Evolutionary conservation across 768 basidiomycete genomes (phyloP), one percentile per base, ranked within the genome.

Genomic region (Daedalea quercina): DNA sequence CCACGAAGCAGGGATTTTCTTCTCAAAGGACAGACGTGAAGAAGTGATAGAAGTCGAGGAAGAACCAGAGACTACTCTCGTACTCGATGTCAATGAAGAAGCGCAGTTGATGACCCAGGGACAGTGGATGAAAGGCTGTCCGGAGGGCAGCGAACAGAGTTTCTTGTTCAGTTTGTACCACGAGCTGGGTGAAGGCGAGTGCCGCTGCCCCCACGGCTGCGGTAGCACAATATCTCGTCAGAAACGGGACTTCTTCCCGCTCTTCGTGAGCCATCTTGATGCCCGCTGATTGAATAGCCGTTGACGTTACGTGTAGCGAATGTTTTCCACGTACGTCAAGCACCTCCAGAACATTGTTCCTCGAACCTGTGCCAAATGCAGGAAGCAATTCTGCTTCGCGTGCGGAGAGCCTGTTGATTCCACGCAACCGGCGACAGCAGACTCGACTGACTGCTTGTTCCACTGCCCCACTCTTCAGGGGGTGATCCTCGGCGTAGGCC

Each of bases 71-170:
- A 64, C 65, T 40, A 70, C 70, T 17, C 55, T 65, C 37, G 64
- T 88, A 28, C 66, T 72, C 17, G 68, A 66, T 19, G 72, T 66
- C 8, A 69, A 67, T 37, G 77, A 81, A 52, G 68, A 68, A 17
- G 74, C 82, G 28, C 80, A 80, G 57, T 70, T 94, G 37, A 82
- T 95, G 79, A 84, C 84, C 20, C 88, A 90, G 67, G 90, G 90
- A 24, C 85, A 94, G 64, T 96, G 92, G 92, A 96, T 96, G 94
- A 90, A 89, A 65, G 94, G 94, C 19, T 96, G 94, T 68, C 93
- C 94, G 0, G 93, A 95, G 67, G 90, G 89, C 48, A 84, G 85
- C 62, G 93, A 96, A 67, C 93, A 96, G 64, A 82, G 81, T 54
- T 88, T 87, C 70, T 73, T 96, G 48, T 96, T 96, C 70, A 79